Conservation (phyloP, 2,329 filamentous ascomycete genomes). For the Aureobasidium melanogenum region DNA sequence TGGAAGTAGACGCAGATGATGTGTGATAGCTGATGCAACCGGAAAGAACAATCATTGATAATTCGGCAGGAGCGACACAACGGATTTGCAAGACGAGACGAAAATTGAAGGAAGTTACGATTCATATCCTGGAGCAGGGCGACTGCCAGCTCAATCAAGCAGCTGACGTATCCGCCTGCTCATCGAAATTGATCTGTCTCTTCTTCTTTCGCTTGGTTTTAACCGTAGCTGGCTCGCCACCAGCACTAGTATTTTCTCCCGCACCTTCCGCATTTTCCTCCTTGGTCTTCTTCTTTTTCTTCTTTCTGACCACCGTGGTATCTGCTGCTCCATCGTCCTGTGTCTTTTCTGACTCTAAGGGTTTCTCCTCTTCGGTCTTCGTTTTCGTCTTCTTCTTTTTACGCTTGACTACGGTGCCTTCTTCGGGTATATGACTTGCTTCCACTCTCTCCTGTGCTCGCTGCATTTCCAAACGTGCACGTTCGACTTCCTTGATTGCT, state of each 20-base stretch:
- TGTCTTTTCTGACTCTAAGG: background rate
- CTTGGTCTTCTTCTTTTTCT: slow-evolving; percentile 57
- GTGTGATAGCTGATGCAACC: background rate
- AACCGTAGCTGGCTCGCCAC: slow-evolving; percentile 66
- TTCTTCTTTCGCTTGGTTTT: slow-evolving; percentile 82
- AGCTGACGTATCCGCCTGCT: background rate
- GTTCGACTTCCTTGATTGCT: slow-evolving; percentile 83
- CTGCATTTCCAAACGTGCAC: slow-evolving; percentile 81
- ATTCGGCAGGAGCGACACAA: background rate
- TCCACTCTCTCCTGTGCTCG: slow-evolving; percentile 66
- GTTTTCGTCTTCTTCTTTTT: slow-evolving; percentile 15
- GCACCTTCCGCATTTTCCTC: slow-evolving; percentile 42
- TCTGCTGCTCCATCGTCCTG: background rate
- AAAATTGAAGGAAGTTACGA: background rate
- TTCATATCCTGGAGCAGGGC: background rate
- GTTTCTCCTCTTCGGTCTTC: background rate
- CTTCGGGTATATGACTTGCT: slow-evolving; percentile 57
- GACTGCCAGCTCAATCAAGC: background rate
- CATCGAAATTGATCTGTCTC: slow-evolving; percentile 64
- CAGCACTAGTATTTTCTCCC: slow-evolving; percentile 61
- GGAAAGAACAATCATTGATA: background rate
- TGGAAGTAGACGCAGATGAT: no score
- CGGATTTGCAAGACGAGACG: background rate
- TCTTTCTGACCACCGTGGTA: slow-evolving; percentile 51
- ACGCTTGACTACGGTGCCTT: slow-evolving; percentile 24